Base-by-base conservation (phyloP, 192 early-diverging fungal genomes). In the Linderina pennispora region DNA sequence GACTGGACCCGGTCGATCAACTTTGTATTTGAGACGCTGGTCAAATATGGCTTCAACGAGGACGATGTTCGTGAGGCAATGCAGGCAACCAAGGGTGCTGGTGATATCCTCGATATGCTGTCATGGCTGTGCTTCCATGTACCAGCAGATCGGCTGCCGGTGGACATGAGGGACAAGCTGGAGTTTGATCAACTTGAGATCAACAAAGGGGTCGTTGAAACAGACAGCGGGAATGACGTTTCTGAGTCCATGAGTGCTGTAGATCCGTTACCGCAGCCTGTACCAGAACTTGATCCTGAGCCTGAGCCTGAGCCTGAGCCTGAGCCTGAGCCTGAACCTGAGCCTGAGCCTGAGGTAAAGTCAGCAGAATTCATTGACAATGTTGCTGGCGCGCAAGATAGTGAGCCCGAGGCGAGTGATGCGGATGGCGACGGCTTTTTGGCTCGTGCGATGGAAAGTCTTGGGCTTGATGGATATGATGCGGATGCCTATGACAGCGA, bases 151-250 rank as follows among this genome's bases (percentile, higher is more conserved):
- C 19, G 45, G 5, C 41, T 65, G 62, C 62, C 62, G 13, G 37
- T 23, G 0, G 50, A 53, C 36, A 65, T 65, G 62, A 53, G 62
- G 23, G 62, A 65, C 15, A 65, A 58, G 41, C 41, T 53, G 11
- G 62, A 65, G 45, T 45, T 39, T 11, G 17, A 16, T 9, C 10
- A 16, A 9, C 4, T 15, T 4, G 35, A 5, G 10, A 10, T 36
- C 14, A n/a, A 15, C 3, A 16, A 3, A 4, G 3, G 35, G 14
- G 16, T 9, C 35, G 14, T 15, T 5, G 14, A 4, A 10, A 15
- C 11, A 31, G 15, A 16, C 11, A 21, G 15, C 17, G 25, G 14
- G 19, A 28, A 15, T 18, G 18, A 37, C 24, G 34, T 17, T 15
- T 18, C 16, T 23, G 3, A 10, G 4, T 8, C 33, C 19, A 26